These are phyloP conservation scores for Cercis canadensis DNA, from an alignment of 306 rosid genomes.

Conservation along the genomic window DNA sequence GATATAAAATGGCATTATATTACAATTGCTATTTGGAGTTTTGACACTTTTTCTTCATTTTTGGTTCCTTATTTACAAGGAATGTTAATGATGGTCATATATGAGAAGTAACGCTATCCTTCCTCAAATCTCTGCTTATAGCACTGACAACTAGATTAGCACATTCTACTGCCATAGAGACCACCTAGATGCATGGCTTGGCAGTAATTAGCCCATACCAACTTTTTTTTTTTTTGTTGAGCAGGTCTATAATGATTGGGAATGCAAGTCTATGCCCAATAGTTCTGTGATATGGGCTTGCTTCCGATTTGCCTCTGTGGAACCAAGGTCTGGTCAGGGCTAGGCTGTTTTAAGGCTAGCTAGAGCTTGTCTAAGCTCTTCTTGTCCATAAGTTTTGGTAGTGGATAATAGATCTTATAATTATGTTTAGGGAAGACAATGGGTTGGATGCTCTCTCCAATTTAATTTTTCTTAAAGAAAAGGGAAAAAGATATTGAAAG, in stretches of 20 bases:
- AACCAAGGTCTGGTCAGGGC: constrained; percentile 4
- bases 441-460: not conserved
- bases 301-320: too few relatives aligned
- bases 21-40: not conserved
- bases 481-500: too few relatives aligned
- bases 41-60: not conserved
- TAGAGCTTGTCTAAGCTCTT: constrained; percentile 14
- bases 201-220: not conserved
- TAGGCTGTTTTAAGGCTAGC: not conserved
- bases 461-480: too few relatives aligned
- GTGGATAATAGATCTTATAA: not conserved
- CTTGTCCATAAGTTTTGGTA: not conserved
- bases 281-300: too few relatives aligned
- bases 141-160: constrained; percentile 6
- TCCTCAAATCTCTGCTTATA: constrained; percentile 10
- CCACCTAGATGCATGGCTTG: not conserved
- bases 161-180: not conserved
- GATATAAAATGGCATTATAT: not conserved
- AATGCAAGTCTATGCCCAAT: too few relatives aligned
- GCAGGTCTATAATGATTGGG: too few relatives aligned
- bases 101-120: constrained; percentile 3
- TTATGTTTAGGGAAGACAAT: not conserved
- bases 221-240: not conserved
- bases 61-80: not conserved
- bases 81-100: not conserved